Conservation (phyloP, 768 basidiomycete species). For the Flagelloscypha sp. region DNA sequence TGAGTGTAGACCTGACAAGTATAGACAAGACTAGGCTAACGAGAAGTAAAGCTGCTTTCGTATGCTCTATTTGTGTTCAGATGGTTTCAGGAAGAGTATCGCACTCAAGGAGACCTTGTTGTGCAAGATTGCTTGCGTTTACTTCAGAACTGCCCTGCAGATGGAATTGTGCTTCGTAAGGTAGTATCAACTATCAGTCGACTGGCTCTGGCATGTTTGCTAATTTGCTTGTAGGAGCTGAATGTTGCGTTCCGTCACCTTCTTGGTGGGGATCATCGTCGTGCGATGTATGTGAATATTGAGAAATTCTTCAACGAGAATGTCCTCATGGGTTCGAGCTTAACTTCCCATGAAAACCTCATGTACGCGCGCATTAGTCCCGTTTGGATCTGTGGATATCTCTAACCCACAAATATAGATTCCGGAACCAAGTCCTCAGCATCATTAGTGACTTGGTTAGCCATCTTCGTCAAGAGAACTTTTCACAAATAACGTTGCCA, state of each 20-base stretch:
- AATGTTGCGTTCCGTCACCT: conserved; percentile 91
- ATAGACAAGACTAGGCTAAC: background rate
- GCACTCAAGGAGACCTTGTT: conserved; percentile 72
- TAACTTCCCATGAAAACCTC: conserved; percentile 80
- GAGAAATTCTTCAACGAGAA: conserved; percentile 88
- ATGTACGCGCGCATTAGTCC: conserved; percentile 38
- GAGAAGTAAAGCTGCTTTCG: conserved; percentile 63
- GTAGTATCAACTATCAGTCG: conserved; percentile 27
- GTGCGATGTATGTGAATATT: conserved; percentile 71
- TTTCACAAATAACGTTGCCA: conserved; percentile 64
- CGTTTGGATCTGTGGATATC: background rate
- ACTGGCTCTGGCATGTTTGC: background rate
- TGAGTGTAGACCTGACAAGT: conserved; percentile 20
- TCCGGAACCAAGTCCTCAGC: no score
- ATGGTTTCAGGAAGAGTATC: conserved; percentile 50
- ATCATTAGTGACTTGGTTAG: no score
- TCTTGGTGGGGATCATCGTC: conserved; percentile 67
- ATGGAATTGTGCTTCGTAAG: conserved; percentile 74
- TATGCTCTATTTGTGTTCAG: conserved; percentile 75
- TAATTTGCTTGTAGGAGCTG: conserved; percentile 54
- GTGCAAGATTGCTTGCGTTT: conserved; percentile 77
- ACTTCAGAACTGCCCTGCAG: conserved; percentile 87
- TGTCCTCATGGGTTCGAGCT: conserved; percentile 77
- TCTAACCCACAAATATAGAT: conserved; percentile 9
- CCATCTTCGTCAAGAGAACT: no score